Percentiles rank a stretch among this genome's conserved stretches.
These are phyloP conservation scores for Aspergillus sojae DNA, from an alignment of 2,329 filamentous ascomycete species.

Conservation along the genomic window DNA sequence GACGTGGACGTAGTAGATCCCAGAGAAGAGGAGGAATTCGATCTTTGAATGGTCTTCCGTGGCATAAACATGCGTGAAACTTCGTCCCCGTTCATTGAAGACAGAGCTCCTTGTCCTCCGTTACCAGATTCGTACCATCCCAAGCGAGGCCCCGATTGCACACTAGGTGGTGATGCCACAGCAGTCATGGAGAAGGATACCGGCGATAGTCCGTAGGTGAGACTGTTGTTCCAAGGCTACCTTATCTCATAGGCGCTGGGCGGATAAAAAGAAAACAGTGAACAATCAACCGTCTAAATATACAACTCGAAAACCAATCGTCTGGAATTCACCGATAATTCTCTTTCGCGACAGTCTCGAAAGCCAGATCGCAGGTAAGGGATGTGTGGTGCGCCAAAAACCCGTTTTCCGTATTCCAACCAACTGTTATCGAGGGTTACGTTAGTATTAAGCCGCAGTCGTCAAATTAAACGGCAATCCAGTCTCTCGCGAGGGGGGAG, in stretches of 20 bases:
- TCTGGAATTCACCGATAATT: background rate
- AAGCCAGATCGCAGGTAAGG: constrained; percentile 3
- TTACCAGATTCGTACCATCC: constrained; percentile 62
- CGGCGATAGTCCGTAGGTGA: constrained; percentile 16
- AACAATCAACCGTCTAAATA: constrained; percentile 6
- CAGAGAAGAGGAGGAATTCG: constrained; percentile 88
- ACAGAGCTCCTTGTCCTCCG: constrained; percentile 61
- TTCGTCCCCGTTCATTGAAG: constrained; percentile 81
- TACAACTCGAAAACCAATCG: background rate
- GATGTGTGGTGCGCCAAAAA: constrained; percentile 16
- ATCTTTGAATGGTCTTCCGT: constrained; percentile 81
- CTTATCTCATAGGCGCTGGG: constrained; percentile 19
- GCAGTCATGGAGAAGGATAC: constrained; percentile 61
- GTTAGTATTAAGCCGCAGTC: constrained; percentile 33
- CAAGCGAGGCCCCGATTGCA: constrained; percentile 62
- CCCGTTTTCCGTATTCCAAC: constrained; percentile 14
- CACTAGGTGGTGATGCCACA: constrained; percentile 65
- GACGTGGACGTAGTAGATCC: constrained; percentile 61
- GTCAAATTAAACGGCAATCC: constrained; percentile 20
- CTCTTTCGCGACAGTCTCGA: constrained; percentile 12
- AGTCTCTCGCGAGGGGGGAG: constrained; percentile 4
- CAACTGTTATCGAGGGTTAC: constrained; percentile 33
- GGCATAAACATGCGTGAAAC: constrained; percentile 85
- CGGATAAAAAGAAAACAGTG: constrained; percentile 1
- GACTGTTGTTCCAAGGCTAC: constrained; percentile 9